Percentiles rank a stretch among this genome's conserved stretches.
Evolutionary conservation across 352 stramenopile genomes (phyloP).

Genomic region (Globisporangium spiculum): DNA sequence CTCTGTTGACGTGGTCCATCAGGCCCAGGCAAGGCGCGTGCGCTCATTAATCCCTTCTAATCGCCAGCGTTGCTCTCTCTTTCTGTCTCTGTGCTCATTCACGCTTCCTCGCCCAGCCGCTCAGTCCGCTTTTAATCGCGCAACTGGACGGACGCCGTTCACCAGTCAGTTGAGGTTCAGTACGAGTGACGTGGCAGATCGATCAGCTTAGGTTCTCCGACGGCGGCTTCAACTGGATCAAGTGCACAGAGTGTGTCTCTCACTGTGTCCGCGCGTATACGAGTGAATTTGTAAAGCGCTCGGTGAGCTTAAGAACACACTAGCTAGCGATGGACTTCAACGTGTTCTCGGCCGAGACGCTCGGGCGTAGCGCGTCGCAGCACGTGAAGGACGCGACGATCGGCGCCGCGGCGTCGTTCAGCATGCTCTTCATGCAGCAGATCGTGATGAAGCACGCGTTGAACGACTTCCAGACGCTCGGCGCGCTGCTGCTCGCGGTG

Average conservation of each 20-base stretch:
- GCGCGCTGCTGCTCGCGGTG: slow-evolving; percentile 26
- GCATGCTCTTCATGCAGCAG: slow-evolving; percentile 20
- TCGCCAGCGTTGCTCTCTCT: background rate
- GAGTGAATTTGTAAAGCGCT: no score
- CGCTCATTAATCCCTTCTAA: slow-evolving; percentile 5
- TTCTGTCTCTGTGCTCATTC: background rate
- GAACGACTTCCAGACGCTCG: slow-evolving; percentile 32
- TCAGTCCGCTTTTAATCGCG: background rate
- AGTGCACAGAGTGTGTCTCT: no score
- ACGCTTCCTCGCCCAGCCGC: background rate
- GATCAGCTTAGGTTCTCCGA: slow-evolving; percentile 6
- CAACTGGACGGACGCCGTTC: background rate
- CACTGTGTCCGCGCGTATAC: no score
- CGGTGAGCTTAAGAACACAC: no score
- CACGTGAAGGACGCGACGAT: slow-evolving; percentile 19
- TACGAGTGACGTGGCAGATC: slow-evolving; percentile 1
- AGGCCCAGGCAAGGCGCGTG: background rate
- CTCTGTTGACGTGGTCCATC: background rate
- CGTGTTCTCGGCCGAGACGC: slow-evolving; percentile 16
- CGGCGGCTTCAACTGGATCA: slow-evolving; percentile 1
- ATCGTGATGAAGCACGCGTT: slow-evolving; percentile 21
- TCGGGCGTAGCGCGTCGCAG: slow-evolving; percentile 12
- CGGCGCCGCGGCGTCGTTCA: slow-evolving; percentile 15
- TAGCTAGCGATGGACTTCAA: slow-evolving; percentile 16
- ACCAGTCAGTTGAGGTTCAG: background rate